Base-by-base conservation (phyloP, 169 alveolate genomes). In the Babesia caballi region DNA sequence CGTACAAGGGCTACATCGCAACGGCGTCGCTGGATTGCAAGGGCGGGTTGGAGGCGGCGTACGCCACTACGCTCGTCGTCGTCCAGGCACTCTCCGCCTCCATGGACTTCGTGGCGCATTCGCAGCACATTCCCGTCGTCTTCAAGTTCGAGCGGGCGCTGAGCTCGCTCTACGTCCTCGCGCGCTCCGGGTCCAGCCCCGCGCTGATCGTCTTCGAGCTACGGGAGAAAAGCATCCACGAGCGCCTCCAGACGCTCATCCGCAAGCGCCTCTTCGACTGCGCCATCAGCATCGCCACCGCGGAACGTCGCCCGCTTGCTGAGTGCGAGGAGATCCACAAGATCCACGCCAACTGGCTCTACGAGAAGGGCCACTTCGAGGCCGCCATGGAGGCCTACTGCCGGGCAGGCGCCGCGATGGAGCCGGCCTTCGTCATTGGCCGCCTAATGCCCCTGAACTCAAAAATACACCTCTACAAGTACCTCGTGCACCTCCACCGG, bases 341-440 rank as follows among this genome's bases (percentile, higher is more conserved):
- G 60, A 78, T 78, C 50, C 71, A 78, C 40, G 87, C 83, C 25
- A 69, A 66, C 60, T 78, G 87, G 87, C 60, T 78, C 28, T 78
- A 78, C 40, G 63, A 51, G 30, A 57, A 69, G 44, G 72, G 72
- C 51, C 66, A 59, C 12, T 78, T 42, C 70, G 66, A 60, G 25
- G 76, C 41, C 38, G 50, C 83, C 49, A 66, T 78, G 4, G 58
- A 67, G 36, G 66, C 66, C 46, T 78, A 78, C 60, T 78, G 83
- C 23, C 32, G 23, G 35, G 70, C 82, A 3, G 74, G 74, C 15
- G 30, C 50, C 23, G 25, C 75, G 35, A 69, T 78, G n/a, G 87
- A 78, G 46, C 87, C 87, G 25, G 68, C 74, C 11, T 69, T 52
- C 42, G 87, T 78, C 33, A 66, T 78, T 19, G 82, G 38, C 23